Evolutionary conservation across 345 rosid genomes (phyloP).

Genomic region (Punica granatum): DNA sequence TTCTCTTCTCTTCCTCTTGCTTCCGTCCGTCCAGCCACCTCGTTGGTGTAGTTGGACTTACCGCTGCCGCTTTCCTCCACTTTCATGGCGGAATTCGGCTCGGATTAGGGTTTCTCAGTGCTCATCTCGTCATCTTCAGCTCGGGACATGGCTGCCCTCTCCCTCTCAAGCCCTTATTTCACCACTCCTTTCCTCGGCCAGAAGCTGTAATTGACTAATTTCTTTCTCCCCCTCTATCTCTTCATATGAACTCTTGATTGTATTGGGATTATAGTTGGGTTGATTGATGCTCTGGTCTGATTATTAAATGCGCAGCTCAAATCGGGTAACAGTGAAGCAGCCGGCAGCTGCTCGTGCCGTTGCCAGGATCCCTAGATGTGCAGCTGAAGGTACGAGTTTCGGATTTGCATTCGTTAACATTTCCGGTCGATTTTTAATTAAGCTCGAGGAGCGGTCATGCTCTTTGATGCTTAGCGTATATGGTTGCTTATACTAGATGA

Average conservation of each 20-base stretch:
- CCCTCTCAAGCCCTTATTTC: constrained; percentile 39
- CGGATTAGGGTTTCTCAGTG: constrained; percentile 7
- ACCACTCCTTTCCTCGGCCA: constrained; percentile 42
- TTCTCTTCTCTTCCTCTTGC: not conserved
- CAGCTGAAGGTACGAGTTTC: constrained; percentile 51
- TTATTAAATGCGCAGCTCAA: constrained; percentile 18
- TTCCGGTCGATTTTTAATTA: no score
- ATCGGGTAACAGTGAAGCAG: constrained; percentile 15
- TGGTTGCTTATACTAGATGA: not conserved
- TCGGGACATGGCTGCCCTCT: constrained; percentile 43
- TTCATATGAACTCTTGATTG: not conserved
- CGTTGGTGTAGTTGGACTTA: not conserved
- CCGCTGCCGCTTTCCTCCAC: not conserved
- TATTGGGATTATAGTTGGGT: not conserved
- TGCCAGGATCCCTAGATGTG: constrained; percentile 41
- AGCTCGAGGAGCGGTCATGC: no score
- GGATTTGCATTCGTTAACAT: no score
- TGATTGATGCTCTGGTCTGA: not conserved
- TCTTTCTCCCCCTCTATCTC: not conserved
- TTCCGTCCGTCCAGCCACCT: not conserved
- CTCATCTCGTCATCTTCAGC: not conserved
- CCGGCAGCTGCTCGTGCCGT: constrained; percentile 15
- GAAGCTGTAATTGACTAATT: constrained; percentile 33
- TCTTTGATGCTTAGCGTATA: no score
- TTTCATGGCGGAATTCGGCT: not conserved